Percentiles rank a stretch among this genome's conserved stretches.
Conservation (phyloP, 345 rosid genomes). For the Lepidium africanum region DNA sequence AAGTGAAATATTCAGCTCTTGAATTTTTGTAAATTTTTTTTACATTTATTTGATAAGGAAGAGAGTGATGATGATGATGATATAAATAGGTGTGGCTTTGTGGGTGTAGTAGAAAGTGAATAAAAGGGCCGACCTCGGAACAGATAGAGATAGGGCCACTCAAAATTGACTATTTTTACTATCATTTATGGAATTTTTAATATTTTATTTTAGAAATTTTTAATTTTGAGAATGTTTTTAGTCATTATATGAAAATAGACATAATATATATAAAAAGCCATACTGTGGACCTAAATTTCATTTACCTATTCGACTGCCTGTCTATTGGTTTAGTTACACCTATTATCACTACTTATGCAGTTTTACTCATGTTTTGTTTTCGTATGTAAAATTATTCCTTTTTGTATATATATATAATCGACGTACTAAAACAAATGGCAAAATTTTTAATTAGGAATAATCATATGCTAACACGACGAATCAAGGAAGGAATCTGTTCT, state of each 20-base stretch:
- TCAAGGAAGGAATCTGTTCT: no score
- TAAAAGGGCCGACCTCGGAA: conserved; percentile 23
- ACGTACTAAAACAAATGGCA: no score
- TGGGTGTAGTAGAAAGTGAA: conserved; percentile 21
- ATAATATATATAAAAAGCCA: conserved; percentile 11
- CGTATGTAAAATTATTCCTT: background rate
- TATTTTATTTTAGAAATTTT: background rate
- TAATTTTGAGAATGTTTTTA: background rate
- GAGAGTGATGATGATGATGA: conserved; percentile 17
- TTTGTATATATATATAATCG: no score
- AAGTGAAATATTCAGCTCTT: background rate
- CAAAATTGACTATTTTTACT: background rate
- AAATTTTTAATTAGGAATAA: no score
- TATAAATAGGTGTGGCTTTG: conserved; percentile 21
- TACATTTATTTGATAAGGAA: background rate
- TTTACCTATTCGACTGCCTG: conserved; percentile 19
- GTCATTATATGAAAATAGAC: background rate
- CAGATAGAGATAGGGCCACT: conserved; percentile 21
- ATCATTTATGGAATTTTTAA: background rate
- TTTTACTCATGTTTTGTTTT: background rate
- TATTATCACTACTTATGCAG: background rate
- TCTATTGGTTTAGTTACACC: background rate
- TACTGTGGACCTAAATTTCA: conserved; percentile 22
- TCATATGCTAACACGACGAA: no score
- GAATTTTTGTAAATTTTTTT: background rate